Evolutionary conservation across 345 rosid species (phyloP), one percentile per base, ranked within the genome.

Genomic region (Citrus hindsii): DNA sequence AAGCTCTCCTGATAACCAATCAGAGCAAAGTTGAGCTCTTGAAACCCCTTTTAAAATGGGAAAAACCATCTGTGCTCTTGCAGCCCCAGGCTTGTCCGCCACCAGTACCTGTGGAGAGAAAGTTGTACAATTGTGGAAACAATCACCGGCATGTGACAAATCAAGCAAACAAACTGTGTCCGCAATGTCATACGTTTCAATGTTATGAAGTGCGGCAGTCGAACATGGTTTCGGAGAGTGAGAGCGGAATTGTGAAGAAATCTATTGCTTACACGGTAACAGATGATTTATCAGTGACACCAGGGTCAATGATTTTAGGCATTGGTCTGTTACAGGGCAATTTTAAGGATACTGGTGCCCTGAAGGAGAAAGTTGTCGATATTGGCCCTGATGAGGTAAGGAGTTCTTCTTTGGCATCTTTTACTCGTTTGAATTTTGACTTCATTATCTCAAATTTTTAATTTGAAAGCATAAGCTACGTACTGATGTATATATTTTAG

Each of bases 261-360:
- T 16, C 56, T 58, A 69, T 73, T 12, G 61, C 71, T 2, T 81
- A 77, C 24, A 75, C 66, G 61, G 85, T 82, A 62, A 71, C 27
- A 3, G 75, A 79, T 79, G 77, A 82, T 71, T 30, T 82, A 27
- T 55, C 46, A 1, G 80, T 67, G 28, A 53, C 32, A 10, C 73
- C 71, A 28, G 22, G 69, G 78, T 79, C 81, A 2, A 72, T 68
- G 66, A 62, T 79, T 24, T 60, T 83, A 58, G 80, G 71, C 40
- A 62, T 82, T 55, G 3, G 59, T 51, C 6, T 68, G 71, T 4
- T 68, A 9, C 56, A 68, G 21, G 30, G 27, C 35, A 64, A 28
- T 1, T 5, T 27, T 12, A 25, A 32, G 68, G 38, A 16, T 64
- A 64, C 7, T 32, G 12, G 13, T 32, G 8, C 2, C 8, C 38